Evolutionary conservation across 192 early-diverging fungal species (phyloP).

Genomic region (Coemansia asiatica): DNA sequence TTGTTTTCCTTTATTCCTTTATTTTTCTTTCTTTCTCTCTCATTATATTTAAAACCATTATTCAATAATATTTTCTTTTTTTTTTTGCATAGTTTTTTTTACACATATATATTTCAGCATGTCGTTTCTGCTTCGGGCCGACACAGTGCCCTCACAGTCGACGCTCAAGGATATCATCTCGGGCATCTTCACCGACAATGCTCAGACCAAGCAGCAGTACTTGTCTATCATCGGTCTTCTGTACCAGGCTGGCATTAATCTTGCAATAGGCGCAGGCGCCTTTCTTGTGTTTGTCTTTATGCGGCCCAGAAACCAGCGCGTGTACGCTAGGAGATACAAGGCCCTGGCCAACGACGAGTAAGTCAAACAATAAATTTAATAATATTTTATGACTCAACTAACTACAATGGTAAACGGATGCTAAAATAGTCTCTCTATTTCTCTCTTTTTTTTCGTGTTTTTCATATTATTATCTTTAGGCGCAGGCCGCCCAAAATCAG

Average conservation of each 20-base stretch:
- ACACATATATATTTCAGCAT: neutral
- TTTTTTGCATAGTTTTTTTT: constrained; percentile 4
- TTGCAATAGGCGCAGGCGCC: constrained; percentile 58
- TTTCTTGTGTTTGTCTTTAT: constrained; percentile 60
- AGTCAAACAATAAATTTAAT: neutral
- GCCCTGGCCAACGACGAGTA: constrained; percentile 49
- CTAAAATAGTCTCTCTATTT: constrained; percentile 5
- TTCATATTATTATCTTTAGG: constrained; percentile 48
- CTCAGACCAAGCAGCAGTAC: constrained; percentile 43
- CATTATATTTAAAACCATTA: neutral
- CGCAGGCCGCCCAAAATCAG: constrained; percentile 67
- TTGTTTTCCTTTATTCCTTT: neutral
- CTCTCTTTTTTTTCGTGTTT: neutral
- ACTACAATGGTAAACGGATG: no score
- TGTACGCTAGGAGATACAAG: constrained; percentile 56
- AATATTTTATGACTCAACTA: no score
- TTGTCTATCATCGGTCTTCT: constrained; percentile 60
- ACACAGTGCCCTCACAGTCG: constrained; percentile 13
- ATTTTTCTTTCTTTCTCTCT: neutral
- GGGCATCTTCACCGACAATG: constrained; percentile 50
- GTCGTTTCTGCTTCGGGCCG: neutral
- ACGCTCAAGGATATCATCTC: constrained; percentile 44
- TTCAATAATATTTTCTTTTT: neutral
- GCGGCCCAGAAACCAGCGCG: constrained; percentile 59
- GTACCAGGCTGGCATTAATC: constrained; percentile 62